Base-by-base conservation (phyloP, 2,329 filamentous ascomycete genomes). In the Emydomyces testavorans region DNA sequence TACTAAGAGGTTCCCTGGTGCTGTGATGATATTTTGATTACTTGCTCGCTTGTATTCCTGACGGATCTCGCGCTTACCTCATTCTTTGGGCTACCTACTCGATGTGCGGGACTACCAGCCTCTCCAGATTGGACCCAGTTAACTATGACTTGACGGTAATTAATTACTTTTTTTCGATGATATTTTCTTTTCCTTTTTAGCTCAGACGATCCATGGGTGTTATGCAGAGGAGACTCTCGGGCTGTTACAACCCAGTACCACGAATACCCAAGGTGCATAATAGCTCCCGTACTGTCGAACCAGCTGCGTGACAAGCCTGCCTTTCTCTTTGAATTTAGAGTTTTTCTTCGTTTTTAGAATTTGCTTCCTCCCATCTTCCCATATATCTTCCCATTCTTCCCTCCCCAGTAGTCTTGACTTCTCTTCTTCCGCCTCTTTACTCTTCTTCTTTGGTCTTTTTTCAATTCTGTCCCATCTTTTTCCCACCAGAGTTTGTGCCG, bases 301-400 rank as follows among this genome's bases (percentile, higher is more conserved):
- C n/a, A n/a, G n/a, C n/a, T 29, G 24, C 20, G 42, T 26, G 42
- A 45, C 42, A 35, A 35, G 42, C 16, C 34, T 39, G 44, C 11
- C 43, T 46, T n/a, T 38, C 43, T 31, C 43, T 38, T 7, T 39
- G 6, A 20, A 7, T n/a, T 40, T 34, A 24, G 41, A 35, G 20
- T 44, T 35, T 44, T 36, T 28, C 8, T 28, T 4, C 39, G 18
- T 23, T 7, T 44, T 46, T 49, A 34, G 46, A 44, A 42, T 51
- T 42, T 23, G 34, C 44, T 8, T 32, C 36, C 42, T 44, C 42
- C 46, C 47, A 40, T n/a, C 44, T 49, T 45, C 41, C 38, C 44
- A 39, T 53, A 46, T 53, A 47, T 48, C 40, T 50, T 48, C 49
- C 29, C 43, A 43, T 34, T 28, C 45, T 24, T 47, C 43, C 34